A percentile compares a stretch with the other conserved stretches of the same genome.
Evolutionary conservation across 2,329 filamentous ascomycete genomes (phyloP).

Genomic region (Thelonectria discophora): DNA sequence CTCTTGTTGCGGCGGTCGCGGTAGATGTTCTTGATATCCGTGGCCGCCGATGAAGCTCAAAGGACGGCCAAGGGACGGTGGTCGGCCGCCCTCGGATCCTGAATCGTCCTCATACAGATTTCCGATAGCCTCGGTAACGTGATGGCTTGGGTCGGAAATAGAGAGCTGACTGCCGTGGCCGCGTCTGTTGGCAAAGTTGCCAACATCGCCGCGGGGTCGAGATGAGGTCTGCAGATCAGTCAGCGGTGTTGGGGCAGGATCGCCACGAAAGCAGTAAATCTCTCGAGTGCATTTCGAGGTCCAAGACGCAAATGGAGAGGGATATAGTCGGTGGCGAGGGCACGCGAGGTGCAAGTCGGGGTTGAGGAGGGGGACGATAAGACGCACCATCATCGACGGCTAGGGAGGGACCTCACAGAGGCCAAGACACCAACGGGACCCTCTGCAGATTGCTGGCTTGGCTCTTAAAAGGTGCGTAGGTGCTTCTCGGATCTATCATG

Average conservation of each 20-base stretch:
- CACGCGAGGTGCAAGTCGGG: conserved; percentile 10
- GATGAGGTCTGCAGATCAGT: conserved; percentile 61
- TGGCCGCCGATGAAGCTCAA: conserved; percentile 75
- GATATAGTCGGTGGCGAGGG: conserved; percentile 1
- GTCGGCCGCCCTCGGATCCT: conserved; percentile 65
- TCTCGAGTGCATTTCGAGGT: not conserved
- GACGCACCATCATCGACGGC: conserved; percentile 61
- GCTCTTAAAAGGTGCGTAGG: conserved; percentile 37
- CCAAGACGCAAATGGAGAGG: not conserved
- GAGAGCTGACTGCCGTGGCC: conserved; percentile 67
- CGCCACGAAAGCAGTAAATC: conserved; percentile 6
- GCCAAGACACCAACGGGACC: conserved; percentile 47
- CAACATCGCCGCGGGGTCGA: conserved; percentile 63
- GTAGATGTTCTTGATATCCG: conserved; percentile 62
- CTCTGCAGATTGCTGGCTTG: conserved; percentile 39
- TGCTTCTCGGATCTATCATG: conserved; percentile 43
- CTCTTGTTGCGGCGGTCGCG: conserved; percentile 44
- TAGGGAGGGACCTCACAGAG: conserved; percentile 49
- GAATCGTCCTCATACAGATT: conserved; percentile 82
- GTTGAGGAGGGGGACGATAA: conserved; percentile 26
- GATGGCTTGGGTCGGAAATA: conserved; percentile 89
- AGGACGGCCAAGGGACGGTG: conserved; percentile 44
- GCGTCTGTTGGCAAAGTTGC: conserved; percentile 66
- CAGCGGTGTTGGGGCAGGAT: conserved; percentile 35
- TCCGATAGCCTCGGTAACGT: conserved; percentile 93